phyloP scores from a whole-genome alignment of 352 stramenopile genomes.

The Aphanomyces euteiches region DNA sequence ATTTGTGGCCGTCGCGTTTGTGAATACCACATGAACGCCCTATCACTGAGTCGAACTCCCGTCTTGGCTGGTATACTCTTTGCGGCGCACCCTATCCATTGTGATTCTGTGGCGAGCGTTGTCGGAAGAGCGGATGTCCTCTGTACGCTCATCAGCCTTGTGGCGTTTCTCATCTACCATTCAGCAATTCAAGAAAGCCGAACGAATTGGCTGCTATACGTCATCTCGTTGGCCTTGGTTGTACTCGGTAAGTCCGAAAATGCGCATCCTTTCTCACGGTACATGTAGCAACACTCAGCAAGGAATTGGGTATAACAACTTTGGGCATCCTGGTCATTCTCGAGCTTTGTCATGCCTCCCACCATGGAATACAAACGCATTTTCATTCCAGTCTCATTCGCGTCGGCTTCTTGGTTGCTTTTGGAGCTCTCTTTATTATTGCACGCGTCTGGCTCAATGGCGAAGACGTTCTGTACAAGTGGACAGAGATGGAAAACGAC shows the following conservation, averaged over 20 bases:
- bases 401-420: constrained; percentile 31
- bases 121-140: constrained; percentile 89
- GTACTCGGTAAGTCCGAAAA: constrained; percentile 29
- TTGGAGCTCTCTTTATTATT: constrained; percentile 31
- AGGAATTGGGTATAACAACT: constrained; percentile 83
- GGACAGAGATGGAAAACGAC: constrained; percentile 85
- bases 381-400: constrained; percentile 19
- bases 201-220: constrained; percentile 34
- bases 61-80: constrained; percentile 75
- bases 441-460: constrained; percentile 65
- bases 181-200: constrained; percentile 20
- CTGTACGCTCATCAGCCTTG: constrained; percentile 61
- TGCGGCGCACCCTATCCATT: constrained; percentile 88
- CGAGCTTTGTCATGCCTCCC: constrained; percentile 41
- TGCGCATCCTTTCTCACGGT: too few species aligned
- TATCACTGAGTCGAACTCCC: neutral
- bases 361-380: constrained; percentile 6
- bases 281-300: constrained; percentile 60
- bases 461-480: constrained; percentile 59
- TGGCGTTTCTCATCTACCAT: constrained; percentile 58
- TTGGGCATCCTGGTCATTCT: constrained; percentile 73
- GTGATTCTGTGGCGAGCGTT: constrained; percentile 86
- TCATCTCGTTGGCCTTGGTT: constrained; percentile 31
- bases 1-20: constrained; percentile 33
- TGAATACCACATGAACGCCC: constrained; percentile 20